Evolutionary conservation across 805 yeast genomes (phyloP).

Genomic region (Cyberlindnera euphorbiae): DNA sequence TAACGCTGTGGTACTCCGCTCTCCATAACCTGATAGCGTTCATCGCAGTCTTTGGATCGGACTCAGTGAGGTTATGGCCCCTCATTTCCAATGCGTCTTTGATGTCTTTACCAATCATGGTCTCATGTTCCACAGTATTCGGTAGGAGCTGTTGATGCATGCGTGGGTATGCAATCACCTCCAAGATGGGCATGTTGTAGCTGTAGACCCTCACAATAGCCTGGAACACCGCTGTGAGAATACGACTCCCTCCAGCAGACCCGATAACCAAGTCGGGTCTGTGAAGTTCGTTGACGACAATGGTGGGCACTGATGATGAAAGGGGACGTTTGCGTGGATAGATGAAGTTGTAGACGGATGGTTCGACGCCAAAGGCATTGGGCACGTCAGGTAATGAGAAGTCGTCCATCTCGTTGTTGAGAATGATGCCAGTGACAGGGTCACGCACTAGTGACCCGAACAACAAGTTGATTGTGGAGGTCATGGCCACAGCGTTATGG

Average conservation of each 20-base stretch:
- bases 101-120: constrained; percentile 40
- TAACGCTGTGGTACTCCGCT: constrained; percentile 58
- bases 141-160: constrained; percentile 89
- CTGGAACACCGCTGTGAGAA: constrained; percentile 77
- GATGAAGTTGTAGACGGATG: constrained; percentile 76
- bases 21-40: constrained; percentile 43
- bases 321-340: constrained; percentile 77
- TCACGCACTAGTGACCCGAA: constrained; percentile 87
- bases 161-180: constrained; percentile 75
- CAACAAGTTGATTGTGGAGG: constrained; percentile 79
- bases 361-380: constrained; percentile 77
- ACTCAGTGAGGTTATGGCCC: constrained; percentile 46
- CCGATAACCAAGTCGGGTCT: constrained; percentile 70
- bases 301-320: constrained; percentile 77
- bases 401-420: constrained; percentile 94
- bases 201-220: constrained; percentile 66
- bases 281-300: constrained; percentile 45
- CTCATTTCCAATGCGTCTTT: constrained; percentile 31
- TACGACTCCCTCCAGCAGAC: constrained; percentile 92
- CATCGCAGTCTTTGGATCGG: constrained; percentile 50
- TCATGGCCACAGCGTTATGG: constrained; percentile 78
- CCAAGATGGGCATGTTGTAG: constrained; percentile 53
- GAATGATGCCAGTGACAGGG: constrained; percentile 70
- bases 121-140: constrained; percentile 57
- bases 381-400: constrained; percentile 66